Evolutionary conservation across 2,329 filamentous ascomycete species (phyloP).

Genomic region (Bipolaris bicolor): DNA sequence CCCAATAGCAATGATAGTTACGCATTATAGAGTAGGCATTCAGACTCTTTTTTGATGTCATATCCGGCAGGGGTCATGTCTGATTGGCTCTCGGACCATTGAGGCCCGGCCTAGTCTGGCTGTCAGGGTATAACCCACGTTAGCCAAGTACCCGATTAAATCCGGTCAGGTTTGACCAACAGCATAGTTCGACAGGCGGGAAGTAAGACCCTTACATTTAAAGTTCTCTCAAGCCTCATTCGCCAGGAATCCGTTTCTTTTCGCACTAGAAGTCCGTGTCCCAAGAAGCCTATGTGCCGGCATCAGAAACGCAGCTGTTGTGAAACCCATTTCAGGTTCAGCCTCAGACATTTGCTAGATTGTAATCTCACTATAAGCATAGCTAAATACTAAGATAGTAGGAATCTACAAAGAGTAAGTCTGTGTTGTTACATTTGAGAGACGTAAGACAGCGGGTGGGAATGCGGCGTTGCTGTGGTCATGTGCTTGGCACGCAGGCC

Average conservation of each 20-base stretch:
- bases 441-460: background rate
- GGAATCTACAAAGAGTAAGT: background rate
- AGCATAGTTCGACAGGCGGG: background rate
- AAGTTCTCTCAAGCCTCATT: background rate
- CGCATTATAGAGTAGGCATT: background rate
- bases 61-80: background rate
- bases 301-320: background rate
- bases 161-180: background rate
- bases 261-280: no score
- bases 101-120: background rate
- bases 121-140: background rate
- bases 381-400: background rate
- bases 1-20: background rate
- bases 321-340: background rate
- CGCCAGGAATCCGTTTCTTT: background rate
- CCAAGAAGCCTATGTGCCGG: background rate
- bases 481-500: background rate
- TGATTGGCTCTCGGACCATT: background rate
- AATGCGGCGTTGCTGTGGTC: background rate
- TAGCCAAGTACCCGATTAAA: background rate
- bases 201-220: background rate
- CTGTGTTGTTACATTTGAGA: background rate
- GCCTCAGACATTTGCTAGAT: background rate
- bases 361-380: background rate
- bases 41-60: background rate